Base-by-base conservation (phyloP, 805 yeast genomes). In the Tetrapisispora iriomotensis region DNA sequence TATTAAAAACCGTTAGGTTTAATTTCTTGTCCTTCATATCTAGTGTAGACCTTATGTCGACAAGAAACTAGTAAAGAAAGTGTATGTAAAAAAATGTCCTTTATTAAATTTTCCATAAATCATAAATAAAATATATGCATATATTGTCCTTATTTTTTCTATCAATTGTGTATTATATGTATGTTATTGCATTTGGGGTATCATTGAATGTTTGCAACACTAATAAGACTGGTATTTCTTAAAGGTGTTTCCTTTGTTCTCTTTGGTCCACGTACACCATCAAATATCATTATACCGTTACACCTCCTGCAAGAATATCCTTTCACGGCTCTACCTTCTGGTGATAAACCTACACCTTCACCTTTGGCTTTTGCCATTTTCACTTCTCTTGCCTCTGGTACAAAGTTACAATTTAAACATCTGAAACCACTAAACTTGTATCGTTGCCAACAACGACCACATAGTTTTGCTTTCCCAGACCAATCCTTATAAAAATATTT, bases 391-490 rank as follows among this genome's bases (percentile, higher is more conserved):
- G 46, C 46, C 28, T 53, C 56, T 3, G 58, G 58, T 6, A 53
- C 53, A 37, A 49, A 50, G 20, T 48, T 47, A 30, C 58, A 53
- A 26, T 40, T 40, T 13, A 46, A 25, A 24, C 58, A 53, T 27
- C 53, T 45, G 31, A 47, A 48, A 2, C 56, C 55, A 29, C 54
- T 47, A 27, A 47, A 46, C 34, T 46, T 45, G 33, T 51, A 53
- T 12, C 58, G 47, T 8, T 54, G 49, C 36, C 49, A 48, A 36
- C 58, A 53, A 25, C 54, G 46, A 4, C 51, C 51, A 36, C 58
- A 53, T 8, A 51, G 38, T 21, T 49, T 44, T 26, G 44, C 43
- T 13, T 43, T 45, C 4, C 58, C 58, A 14, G 53, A 42, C 56
- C 56, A 51, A 38, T 51, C 56, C 21, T 45, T 46, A 36, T 53